phyloP scores from a whole-genome alignment of 2,329 filamentous ascomycete species.

The Chaetomium sp. region DNA sequence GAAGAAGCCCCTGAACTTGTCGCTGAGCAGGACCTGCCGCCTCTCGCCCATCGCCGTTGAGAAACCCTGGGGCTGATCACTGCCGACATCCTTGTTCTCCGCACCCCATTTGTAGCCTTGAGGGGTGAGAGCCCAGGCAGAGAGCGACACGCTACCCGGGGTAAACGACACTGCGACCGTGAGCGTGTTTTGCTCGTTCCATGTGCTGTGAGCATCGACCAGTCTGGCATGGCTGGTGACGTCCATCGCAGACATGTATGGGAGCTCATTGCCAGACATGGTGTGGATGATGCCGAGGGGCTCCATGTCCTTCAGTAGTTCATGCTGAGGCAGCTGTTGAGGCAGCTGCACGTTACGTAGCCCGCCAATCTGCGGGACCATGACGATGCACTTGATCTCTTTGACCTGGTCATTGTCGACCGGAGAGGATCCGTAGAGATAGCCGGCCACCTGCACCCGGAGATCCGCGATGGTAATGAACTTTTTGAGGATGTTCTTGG shows the following conservation, averaged over 20 bases:
- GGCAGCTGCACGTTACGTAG: slow-evolving; percentile 90
- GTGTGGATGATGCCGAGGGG: slow-evolving; percentile 95
- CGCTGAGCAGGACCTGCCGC: slow-evolving; percentile 88
- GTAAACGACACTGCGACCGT: slow-evolving; percentile 97
- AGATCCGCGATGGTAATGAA: slow-evolving; percentile 98
- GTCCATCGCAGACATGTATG: slow-evolving; percentile 94
- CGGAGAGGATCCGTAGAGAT: slow-evolving; percentile 89
- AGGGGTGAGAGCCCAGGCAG: slow-evolving; percentile 90
- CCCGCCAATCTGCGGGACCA: slow-evolving; percentile 95
- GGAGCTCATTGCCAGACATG: slow-evolving; percentile 88
- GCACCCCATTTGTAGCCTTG: slow-evolving; percentile 95
- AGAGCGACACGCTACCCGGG: slow-evolving; percentile 90
- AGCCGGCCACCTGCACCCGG: slow-evolving; percentile 93
- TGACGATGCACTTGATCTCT: slow-evolving; percentile 93
- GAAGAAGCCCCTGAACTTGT: slow-evolving; percentile 95
- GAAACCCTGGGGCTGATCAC: slow-evolving; percentile 93
- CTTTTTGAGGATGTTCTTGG: slow-evolving; percentile 96
- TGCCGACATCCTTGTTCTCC: slow-evolving; percentile 90
- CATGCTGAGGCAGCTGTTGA: slow-evolving; percentile 86
- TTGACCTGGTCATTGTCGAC: slow-evolving; percentile 96
- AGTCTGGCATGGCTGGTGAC: slow-evolving; percentile 92
- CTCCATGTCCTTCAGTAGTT: slow-evolving; percentile 83
- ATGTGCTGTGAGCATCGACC: slow-evolving; percentile 76
- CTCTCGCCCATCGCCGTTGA: slow-evolving; percentile 91
- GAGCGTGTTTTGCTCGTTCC: slow-evolving; percentile 86